Percentiles rank a stretch among this genome's conserved stretches.
These are phyloP conservation scores for Trichoderma erinaceum DNA, from an alignment of 495 filamentous ascomycete genomes.

Conservation along the genomic window DNA sequence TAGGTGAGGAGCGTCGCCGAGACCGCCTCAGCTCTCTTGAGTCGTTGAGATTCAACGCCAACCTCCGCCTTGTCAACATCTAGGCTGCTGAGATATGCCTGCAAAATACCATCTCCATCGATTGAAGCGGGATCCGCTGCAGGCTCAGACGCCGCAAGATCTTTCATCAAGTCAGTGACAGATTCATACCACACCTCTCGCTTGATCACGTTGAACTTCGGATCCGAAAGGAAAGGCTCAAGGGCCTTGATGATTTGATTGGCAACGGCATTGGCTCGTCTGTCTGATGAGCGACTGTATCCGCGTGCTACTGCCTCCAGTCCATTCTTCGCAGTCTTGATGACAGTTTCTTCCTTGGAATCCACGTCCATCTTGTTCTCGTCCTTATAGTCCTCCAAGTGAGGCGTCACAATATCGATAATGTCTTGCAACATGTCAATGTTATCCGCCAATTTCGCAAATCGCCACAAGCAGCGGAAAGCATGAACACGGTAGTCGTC, in stretches of 20 bases:
- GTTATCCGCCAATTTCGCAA: conserved; percentile 52
- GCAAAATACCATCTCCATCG: conserved; percentile 21
- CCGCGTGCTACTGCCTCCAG: conserved; percentile 36
- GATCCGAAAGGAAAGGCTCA: conserved; percentile 25
- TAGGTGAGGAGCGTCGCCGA: conserved; percentile 27
- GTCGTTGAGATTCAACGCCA: conserved; percentile 35
- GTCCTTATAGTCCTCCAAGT: conserved; percentile 50
- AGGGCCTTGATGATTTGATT: conserved; percentile 26
- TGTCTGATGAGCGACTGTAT: conserved; percentile 36
- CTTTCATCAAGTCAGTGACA: conserved; percentile 27
- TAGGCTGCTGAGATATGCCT: conserved; percentile 35
- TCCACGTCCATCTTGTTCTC: conserved; percentile 61
- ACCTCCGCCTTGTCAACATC: conserved; percentile 31
- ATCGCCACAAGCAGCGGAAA: conserved; percentile 63
- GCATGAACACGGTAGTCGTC: conserved; percentile 70
- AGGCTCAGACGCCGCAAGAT: conserved; percentile 21
- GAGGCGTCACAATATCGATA: conserved; percentile 51
- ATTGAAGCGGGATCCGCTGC: conserved; percentile 14
- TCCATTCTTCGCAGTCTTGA: conserved; percentile 28
- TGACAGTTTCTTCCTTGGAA: conserved; percentile 19
- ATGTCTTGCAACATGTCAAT: conserved; percentile 64
- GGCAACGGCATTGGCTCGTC: conserved; percentile 25
- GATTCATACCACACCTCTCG: conserved; percentile 32
- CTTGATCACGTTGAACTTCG: conserved; percentile 25
- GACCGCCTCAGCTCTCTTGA: conserved; percentile 33